Evolutionary conservation across 306 rosid species (phyloP).

Genomic region (Quercus bicolor): DNA sequence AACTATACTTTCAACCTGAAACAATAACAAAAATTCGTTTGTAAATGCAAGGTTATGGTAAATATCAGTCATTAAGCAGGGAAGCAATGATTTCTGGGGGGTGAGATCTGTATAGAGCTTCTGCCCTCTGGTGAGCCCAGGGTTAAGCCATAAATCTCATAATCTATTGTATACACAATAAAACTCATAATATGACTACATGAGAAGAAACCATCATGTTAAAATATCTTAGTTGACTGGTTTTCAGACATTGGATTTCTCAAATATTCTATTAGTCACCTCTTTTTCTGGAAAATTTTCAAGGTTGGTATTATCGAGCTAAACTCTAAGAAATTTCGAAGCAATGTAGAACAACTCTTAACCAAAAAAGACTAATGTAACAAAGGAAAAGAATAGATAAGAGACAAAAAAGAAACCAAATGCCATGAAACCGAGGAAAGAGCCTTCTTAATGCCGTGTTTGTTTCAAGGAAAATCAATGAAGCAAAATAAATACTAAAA

Average conservation of each 20-base stretch:
- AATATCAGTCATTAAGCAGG: background rate
- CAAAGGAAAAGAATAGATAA: too few species aligned
- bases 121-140: background rate
- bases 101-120: background rate
- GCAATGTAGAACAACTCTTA: background rate
- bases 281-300: background rate
- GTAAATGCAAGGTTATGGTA: background rate
- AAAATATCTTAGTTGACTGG: background rate
- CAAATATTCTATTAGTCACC: background rate
- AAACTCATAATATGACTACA: background rate
- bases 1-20: conserved; percentile 97
- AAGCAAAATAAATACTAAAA: background rate
- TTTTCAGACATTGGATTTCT: background rate
- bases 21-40: background rate
- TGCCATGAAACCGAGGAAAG: background rate
- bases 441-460: background rate
- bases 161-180: background rate
- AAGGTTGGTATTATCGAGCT: background rate
- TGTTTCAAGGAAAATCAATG: background rate
- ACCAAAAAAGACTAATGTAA: background rate
- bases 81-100: background rate
- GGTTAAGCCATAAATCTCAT: background rate
- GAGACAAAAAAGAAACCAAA: background rate
- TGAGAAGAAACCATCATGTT: background rate
- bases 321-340: background rate